Percentiles rank a stretch among this genome's conserved stretches.
Evolutionary conservation across 768 basidiomycete genomes (phyloP).

Genomic region (Pleurotus djamor): DNA sequence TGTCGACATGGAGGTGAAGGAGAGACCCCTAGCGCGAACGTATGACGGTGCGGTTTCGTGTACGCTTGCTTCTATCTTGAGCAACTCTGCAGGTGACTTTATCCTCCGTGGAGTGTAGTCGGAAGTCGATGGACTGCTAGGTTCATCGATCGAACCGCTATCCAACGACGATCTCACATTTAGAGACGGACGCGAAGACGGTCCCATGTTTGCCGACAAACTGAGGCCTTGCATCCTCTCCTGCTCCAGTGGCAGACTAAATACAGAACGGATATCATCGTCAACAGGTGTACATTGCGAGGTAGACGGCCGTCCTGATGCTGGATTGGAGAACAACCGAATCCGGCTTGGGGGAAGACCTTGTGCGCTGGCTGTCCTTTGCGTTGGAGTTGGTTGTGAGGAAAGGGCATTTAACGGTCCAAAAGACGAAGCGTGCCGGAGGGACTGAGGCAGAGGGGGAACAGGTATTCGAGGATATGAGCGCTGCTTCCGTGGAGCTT

Average conservation of each 20-base stretch:
- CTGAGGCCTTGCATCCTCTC: slow-evolving; percentile 25
- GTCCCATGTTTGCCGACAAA: slow-evolving; percentile 8
- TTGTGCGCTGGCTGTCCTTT: slow-evolving; percentile 25
- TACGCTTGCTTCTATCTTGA: slow-evolving; percentile 54
- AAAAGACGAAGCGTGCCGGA: slow-evolving; percentile 27
- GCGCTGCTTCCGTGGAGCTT: slow-evolving; percentile 49
- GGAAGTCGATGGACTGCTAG: slow-evolving; percentile 28
- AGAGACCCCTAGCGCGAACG: slow-evolving; percentile 29
- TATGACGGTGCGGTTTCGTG: slow-evolving; percentile 22
- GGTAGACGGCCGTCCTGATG: slow-evolving; percentile 49
- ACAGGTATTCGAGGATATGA: slow-evolving; percentile 58
- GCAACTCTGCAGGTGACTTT: slow-evolving; percentile 65
- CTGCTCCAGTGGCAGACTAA: slow-evolving; percentile 47
- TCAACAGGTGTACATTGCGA: slow-evolving; percentile 38
- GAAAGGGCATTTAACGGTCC: slow-evolving; percentile 14
- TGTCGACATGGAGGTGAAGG: slow-evolving; percentile 33
- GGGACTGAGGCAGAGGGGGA: slow-evolving; percentile 44
- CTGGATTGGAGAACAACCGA: slow-evolving; percentile 65
- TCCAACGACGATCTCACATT: neutral
- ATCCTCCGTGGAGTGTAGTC: slow-evolving; percentile 66
- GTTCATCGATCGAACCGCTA: slow-evolving; percentile 10
- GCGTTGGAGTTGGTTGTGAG: slow-evolving; percentile 7
- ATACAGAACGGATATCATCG: slow-evolving; percentile 55
- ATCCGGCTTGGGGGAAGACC: slow-evolving; percentile 33
- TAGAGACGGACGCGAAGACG: neutral